These are phyloP conservation scores for Pseudoneurospora amorphoporcata DNA, from an alignment of 495 filamentous ascomycete species.

Conservation along the genomic window DNA sequence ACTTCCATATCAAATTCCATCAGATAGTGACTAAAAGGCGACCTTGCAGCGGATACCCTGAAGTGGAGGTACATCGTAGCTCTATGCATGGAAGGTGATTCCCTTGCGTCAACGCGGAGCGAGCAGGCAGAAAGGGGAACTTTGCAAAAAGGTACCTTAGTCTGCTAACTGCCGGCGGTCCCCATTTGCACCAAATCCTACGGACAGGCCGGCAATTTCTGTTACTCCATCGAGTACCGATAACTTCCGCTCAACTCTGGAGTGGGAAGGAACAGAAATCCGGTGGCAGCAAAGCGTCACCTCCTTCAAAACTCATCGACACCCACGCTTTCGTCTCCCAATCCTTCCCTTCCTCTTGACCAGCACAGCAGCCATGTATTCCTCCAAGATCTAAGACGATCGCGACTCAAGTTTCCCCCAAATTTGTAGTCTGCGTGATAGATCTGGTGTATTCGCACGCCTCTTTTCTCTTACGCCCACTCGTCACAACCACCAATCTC, in stretches of 20 bases:
- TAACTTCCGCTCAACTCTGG: background rate
- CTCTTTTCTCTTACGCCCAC: background rate
- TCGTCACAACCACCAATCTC: background rate
- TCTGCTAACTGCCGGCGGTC: background rate
- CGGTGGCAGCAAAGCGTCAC: background rate
- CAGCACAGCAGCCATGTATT: background rate
- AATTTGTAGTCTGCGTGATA: conserved; percentile 1
- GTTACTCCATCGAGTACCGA: background rate
- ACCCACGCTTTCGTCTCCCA: background rate
- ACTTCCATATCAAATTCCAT: background rate
- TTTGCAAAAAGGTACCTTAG: background rate
- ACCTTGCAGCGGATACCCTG: background rate
- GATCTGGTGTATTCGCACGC: background rate
- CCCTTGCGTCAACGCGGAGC: background rate
- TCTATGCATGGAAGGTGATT: background rate
- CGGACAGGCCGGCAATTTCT: background rate
- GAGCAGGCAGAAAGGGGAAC: background rate
- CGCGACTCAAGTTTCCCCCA: background rate
- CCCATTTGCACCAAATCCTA: background rate
- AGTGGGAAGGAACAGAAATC: background rate
- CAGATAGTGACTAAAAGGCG: background rate
- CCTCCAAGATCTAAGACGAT: background rate
- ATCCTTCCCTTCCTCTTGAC: background rate
- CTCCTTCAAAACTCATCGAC: background rate
- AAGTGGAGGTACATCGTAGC: background rate